Base-by-base conservation (phyloP, 169 alveolate species). In the Eimeria sp. region DNA sequence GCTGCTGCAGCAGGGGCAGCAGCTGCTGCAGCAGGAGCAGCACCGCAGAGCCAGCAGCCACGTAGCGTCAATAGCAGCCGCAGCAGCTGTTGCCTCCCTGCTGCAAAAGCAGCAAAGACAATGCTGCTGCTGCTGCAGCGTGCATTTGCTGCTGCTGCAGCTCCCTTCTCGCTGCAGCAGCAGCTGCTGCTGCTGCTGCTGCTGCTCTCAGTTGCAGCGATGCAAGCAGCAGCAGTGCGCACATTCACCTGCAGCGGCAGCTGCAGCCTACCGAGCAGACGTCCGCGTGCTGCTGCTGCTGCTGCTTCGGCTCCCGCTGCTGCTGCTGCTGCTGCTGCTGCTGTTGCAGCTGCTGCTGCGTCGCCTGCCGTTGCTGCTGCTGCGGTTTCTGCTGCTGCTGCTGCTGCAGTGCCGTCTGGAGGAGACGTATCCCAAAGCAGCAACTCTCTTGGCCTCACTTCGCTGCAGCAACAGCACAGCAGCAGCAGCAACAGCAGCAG, bases 401-500 rank as follows among this genome's bases (percentile, higher is more conserved):
- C 54, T 46, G 74, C 62, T n/a, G 40, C 77, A 37, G 91, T 49
- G 18, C 30, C 37, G 58, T 85, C 80, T 20, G 91, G 91, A 85
- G 91, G 91, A 16, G 78, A 58, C 77, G 91, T n/a, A 30, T 56
- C 40, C 91, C 91, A 85, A 25, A 85, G 16, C 74, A 58, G 91
- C 91, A 85, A 20, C 66, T 85, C 91, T 37, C 78, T n/a, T 16
- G 91, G 77, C 91, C 78, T 10, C 74, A 85, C 58, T 18, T 58
- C 80, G 52, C 91, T 85, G 91, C 91, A 85, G 91, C 77, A 85
- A 30, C 91, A 85, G 49, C 66, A 54, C 49, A 68, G 27, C 60
- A 76, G n/a, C 89, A 56, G 76, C 90, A 82, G n/a, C 90, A 58
- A 40, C 77, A 85, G 91, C 91, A 58, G 78, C 91, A 58, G 78